phyloP scores from a whole-genome alignment of 805 yeast genomes.

The Ogataea populi-albae region DNA sequence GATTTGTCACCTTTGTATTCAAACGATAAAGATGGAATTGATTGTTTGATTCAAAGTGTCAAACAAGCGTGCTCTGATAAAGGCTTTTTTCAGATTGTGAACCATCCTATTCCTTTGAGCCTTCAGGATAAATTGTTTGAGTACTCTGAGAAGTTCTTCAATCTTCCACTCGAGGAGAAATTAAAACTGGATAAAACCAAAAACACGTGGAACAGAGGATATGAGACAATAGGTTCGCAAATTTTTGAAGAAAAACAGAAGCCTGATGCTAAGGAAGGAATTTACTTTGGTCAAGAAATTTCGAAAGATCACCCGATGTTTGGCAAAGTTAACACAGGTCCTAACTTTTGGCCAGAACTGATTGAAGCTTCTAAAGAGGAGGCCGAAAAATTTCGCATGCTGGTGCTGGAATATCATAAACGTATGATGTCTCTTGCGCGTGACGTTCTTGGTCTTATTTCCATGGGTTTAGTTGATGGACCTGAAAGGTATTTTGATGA shows the following conservation, averaged over 20 bases:
- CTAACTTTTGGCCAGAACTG: slow-evolving; percentile 16
- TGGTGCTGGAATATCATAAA: slow-evolving; percentile 20
- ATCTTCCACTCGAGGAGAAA: slow-evolving; percentile 19
- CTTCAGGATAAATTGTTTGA: slow-evolving; percentile 9
- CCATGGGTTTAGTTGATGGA: slow-evolving; percentile 22
- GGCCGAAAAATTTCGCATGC: slow-evolving; percentile 19
- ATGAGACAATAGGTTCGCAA: slow-evolving; percentile 19
- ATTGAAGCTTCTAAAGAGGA: slow-evolving; percentile 25
- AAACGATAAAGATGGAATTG: background rate
- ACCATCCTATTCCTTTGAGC: slow-evolving; percentile 10
- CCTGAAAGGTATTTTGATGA: slow-evolving; percentile 23
- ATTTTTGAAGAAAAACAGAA: slow-evolving; percentile 14
- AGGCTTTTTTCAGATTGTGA: slow-evolving; percentile 16
- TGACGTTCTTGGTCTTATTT: slow-evolving; percentile 21
- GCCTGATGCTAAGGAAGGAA: slow-evolving; percentile 32
- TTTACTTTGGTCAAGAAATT: slow-evolving; percentile 28
- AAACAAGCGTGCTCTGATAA: slow-evolving; percentile 11
- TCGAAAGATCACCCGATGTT: slow-evolving; percentile 6
- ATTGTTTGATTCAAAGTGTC: slow-evolving; percentile 4
- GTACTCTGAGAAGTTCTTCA: slow-evolving; percentile 23
- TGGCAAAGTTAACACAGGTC: slow-evolving; percentile 22
- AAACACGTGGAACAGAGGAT: slow-evolving; percentile 21
- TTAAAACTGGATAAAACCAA: slow-evolving; percentile 16
- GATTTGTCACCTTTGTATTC: slow-evolving; percentile 17
- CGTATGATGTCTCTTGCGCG: slow-evolving; percentile 13